Conservation (phyloP, 1,284 basidiomycete species). For the Apiotrichum domesticum region DNA sequence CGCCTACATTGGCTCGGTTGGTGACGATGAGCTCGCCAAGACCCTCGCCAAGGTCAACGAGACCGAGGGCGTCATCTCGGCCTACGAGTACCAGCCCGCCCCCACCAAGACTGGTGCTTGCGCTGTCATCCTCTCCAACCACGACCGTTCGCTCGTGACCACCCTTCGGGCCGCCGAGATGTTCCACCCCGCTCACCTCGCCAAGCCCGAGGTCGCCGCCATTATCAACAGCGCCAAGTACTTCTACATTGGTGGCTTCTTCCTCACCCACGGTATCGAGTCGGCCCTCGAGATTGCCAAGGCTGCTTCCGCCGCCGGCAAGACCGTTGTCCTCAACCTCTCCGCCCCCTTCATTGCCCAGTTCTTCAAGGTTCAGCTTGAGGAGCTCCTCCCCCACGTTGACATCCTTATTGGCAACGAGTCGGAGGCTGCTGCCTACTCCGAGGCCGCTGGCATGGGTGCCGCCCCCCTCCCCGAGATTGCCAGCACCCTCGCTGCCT, state of each 20-base stretch:
- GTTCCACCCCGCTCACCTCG: constrained; percentile 74
- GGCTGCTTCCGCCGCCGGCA: constrained; percentile 68
- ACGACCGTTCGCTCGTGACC: constrained; percentile 87
- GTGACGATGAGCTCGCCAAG: constrained; percentile 81
- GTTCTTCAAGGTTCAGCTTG: constrained; percentile 81
- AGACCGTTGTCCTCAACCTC: constrained; percentile 86
- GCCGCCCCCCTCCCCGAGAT: constrained; percentile 61
- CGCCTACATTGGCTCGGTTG: constrained; percentile 92
- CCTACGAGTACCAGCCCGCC: constrained; percentile 75
- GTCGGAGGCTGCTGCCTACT: constrained; percentile 85
- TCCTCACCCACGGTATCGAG: constrained; percentile 87
- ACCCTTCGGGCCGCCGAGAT: constrained; percentile 84
- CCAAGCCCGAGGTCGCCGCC: constrained; percentile 67
- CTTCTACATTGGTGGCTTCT: constrained; percentile 96
- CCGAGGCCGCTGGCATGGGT: constrained; percentile 55
- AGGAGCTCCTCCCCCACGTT: constrained; percentile 70
- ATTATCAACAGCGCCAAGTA: constrained; percentile 74
- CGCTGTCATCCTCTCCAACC: constrained; percentile 90
- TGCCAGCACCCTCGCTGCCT: constrained; percentile 64
- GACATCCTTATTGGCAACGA: constrained; percentile 94
- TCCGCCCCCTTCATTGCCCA: constrained; percentile 96
- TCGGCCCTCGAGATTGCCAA: constrained; percentile 70
- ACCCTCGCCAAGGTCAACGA: constrained; percentile 90
- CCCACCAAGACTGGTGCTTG: constrained; percentile 92
- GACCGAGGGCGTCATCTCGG: constrained; percentile 80